These are phyloP conservation scores for Didymella lethalis DNA, from an alignment of 2,329 filamentous ascomycete species.

Conservation along the genomic window DNA sequence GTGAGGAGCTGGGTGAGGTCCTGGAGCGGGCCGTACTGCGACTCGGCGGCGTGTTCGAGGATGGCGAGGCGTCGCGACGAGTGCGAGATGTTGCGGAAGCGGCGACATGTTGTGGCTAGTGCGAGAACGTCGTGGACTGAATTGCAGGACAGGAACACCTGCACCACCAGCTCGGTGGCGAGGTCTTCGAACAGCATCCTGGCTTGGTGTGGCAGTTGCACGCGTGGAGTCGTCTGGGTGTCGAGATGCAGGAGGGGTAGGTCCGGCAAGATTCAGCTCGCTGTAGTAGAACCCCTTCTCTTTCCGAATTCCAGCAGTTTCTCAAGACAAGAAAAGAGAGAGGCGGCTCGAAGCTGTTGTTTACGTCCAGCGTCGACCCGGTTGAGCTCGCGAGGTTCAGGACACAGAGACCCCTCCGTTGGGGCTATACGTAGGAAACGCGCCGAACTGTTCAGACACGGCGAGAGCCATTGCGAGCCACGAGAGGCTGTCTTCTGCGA, in stretches of 20 bases:
- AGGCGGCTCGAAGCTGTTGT: background rate
- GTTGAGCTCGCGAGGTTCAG: background rate
- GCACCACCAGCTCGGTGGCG: background rate
- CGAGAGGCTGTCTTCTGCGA: background rate
- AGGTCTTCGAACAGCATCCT: background rate
- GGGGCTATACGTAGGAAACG: background rate
- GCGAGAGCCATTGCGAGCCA: background rate
- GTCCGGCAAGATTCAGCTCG: background rate
- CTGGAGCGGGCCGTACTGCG: slow-evolving; percentile 65
- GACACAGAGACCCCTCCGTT: background rate
- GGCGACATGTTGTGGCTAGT: slow-evolving; percentile 63
- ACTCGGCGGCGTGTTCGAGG: slow-evolving; percentile 61
- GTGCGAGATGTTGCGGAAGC: slow-evolving; percentile 61
- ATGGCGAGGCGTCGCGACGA: slow-evolving; percentile 64
- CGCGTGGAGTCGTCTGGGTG: background rate
- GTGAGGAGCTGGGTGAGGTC: slow-evolving; percentile 65
- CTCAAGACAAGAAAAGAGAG: background rate
- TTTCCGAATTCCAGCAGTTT: background rate
- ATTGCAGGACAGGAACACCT: background rate
- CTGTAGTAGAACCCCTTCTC: background rate
- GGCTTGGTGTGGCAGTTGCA: background rate
- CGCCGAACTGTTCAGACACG: background rate
- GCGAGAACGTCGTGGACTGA: slow-evolving; percentile 58
- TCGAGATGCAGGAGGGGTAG: background rate
- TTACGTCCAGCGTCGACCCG: background rate